Conservation (phyloP, 2,329 filamentous ascomycete genomes). For the Colletotrichum graminicola region DNA sequence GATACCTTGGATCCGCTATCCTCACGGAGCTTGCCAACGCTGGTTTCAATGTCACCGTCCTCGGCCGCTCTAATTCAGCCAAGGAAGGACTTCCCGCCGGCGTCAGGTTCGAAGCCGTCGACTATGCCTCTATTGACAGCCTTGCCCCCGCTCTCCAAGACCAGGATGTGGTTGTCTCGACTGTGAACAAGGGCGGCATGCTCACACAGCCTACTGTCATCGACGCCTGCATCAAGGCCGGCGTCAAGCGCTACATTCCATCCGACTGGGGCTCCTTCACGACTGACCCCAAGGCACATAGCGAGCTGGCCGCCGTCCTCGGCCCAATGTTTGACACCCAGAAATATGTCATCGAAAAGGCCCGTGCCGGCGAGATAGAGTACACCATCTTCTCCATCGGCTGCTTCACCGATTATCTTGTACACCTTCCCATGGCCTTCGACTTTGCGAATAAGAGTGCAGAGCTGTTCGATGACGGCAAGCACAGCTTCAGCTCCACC, state of each 20-base stretch:
- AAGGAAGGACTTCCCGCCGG: slow-evolving; percentile 20
- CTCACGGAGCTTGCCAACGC: slow-evolving; percentile 53
- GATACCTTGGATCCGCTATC: slow-evolving; percentile 56
- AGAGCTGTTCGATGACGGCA: slow-evolving; percentile 63
- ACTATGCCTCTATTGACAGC: slow-evolving; percentile 46
- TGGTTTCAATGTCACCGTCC: slow-evolving; percentile 64
- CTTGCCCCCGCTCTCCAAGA: slow-evolving; percentile 62
- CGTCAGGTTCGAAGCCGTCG: slow-evolving; percentile 13
- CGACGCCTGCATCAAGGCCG: slow-evolving; percentile 69
- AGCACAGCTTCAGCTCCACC: slow-evolving; percentile 59
- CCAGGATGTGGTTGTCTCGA: slow-evolving; percentile 69
- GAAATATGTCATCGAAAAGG: slow-evolving; percentile 56
- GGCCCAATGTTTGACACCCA: slow-evolving; percentile 60
- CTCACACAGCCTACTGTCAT: slow-evolving; percentile 61
- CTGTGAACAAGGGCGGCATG: slow-evolving; percentile 56
- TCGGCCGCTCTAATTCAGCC: slow-evolving; percentile 58
- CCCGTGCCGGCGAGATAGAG: slow-evolving; percentile 57
- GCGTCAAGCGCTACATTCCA: slow-evolving; percentile 72
- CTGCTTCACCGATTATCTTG: slow-evolving; percentile 71
- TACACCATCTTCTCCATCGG: slow-evolving; percentile 69
- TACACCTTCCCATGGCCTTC: slow-evolving; percentile 44
- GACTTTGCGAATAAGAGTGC: slow-evolving; percentile 45
- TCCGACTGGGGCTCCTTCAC: slow-evolving; percentile 64
- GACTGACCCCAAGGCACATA: slow-evolving; percentile 31
- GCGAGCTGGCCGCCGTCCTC: slow-evolving; percentile 62